A percentile compares a stretch with the other conserved stretches of the same genome.
These are phyloP conservation scores for Exophiala xenobiotica DNA, from an alignment of 2,329 filamentous ascomycete genomes.

Conservation along the genomic window DNA sequence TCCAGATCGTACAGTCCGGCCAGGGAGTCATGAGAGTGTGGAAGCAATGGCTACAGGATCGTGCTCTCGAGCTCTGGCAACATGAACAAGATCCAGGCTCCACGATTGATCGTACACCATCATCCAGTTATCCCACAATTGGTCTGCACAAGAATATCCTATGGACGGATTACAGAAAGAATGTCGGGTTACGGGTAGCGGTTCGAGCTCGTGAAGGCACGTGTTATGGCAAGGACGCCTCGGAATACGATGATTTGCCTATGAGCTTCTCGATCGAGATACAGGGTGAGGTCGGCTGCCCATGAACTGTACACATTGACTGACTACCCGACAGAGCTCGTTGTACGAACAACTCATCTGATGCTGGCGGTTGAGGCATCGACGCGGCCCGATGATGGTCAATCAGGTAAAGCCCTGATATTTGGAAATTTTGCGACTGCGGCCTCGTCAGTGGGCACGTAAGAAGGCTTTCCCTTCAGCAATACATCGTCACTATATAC, in stretches of 20 bases:
- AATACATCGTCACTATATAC: neutral
- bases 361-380: slow-evolving; percentile 66
- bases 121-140: slow-evolving; percentile 16
- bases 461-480: neutral
- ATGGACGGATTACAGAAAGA: slow-evolving; percentile 65
- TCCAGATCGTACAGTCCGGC: slow-evolving; percentile 61
- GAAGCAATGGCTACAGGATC: slow-evolving; percentile 66
- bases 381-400: slow-evolving; percentile 57
- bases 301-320: neutral
- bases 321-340: slow-evolving; percentile 56
- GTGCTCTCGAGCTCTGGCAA: slow-evolving; percentile 30
- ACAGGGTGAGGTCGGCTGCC: slow-evolving; percentile 56
- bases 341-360: slow-evolving; percentile 63
- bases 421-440: slow-evolving; percentile 36
- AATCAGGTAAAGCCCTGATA: slow-evolving; percentile 63
- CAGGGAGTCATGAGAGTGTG: slow-evolving; percentile 66
- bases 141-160: slow-evolving; percentile 51
- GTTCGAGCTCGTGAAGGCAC: slow-evolving; percentile 55
- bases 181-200: slow-evolving; percentile 67
- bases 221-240: slow-evolving; percentile 10
- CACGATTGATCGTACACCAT: slow-evolving; percentile 21
- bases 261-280: slow-evolving; percentile 71
- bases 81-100: slow-evolving; percentile 31
- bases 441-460: slow-evolving; percentile 27
- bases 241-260: slow-evolving; percentile 57